Percentiles rank a stretch among this genome's conserved stretches.
Conservation (phyloP, 1,284 basidiomycete species). For the Gymnopus androsaceus region DNA sequence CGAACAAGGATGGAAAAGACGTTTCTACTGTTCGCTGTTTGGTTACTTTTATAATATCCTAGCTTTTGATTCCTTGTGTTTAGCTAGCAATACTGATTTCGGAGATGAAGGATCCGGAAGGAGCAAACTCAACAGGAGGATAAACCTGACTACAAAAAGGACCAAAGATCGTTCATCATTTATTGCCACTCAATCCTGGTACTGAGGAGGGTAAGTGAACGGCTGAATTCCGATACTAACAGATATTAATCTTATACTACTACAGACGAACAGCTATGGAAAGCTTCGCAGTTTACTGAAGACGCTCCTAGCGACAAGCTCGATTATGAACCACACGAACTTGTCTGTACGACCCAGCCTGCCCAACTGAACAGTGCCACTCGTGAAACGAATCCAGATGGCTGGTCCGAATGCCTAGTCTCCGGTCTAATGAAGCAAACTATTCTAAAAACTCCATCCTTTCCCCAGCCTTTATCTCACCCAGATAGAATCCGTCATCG, state of each 20-base stretch:
- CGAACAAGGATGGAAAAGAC: too few species aligned
- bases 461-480: conserved; percentile 20
- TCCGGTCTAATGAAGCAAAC: conserved; percentile 21
- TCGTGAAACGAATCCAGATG: conserved; percentile 14
- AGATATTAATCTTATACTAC: too few species aligned
- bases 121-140: not conserved
- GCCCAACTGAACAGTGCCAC: not conserved
- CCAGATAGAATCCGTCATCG: conserved; percentile 2
- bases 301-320: not conserved
- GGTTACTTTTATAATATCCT: too few species aligned
- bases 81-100: not conserved
- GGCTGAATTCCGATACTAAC: too few species aligned
- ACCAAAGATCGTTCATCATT: not conserved
- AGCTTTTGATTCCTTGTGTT: too few species aligned
- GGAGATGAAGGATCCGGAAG: not conserved
- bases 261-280: not conserved
- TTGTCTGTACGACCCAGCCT: conserved; percentile 10
- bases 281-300: not conserved
- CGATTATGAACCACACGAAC: conserved; percentile 10
- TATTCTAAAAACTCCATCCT: conserved; percentile 23
- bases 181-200: not conserved
- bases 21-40: too few species aligned
- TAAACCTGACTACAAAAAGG: not conserved
- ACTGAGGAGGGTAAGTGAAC: too few species aligned
- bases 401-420: conserved; percentile 28